A percentile compares a stretch with the other conserved stretches of the same genome.
These are phyloP conservation scores for Kalmusia sp. DNA, from an alignment of 2,329 filamentous ascomycete species.

Conservation along the genomic window DNA sequence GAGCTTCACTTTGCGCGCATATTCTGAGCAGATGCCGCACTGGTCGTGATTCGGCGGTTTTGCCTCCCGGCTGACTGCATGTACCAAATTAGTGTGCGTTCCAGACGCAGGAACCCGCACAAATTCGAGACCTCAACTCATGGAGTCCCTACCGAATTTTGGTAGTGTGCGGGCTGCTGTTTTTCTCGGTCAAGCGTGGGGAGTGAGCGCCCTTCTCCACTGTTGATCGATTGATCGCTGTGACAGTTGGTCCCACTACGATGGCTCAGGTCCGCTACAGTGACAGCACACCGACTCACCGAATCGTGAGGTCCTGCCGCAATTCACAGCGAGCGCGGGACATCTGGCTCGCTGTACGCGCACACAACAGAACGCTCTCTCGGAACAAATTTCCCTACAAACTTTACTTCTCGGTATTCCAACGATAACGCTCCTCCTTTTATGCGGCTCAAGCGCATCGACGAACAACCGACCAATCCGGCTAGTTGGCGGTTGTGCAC, in stretches of 20 bases:
- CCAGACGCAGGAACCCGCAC: constrained; percentile 27
- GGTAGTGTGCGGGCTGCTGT: background rate
- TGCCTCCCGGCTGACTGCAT: background rate
- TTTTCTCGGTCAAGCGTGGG: background rate
- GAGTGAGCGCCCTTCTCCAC: constrained; percentile 2
- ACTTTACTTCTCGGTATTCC: background rate
- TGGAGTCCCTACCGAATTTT: background rate
- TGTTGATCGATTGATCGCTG: background rate
- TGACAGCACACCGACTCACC: background rate
- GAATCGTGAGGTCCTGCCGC: background rate
- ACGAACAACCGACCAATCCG: constrained; percentile 10
- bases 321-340: background rate
- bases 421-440: constrained; percentile 1
- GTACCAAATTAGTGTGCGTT: constrained; percentile 3
- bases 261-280: background rate
- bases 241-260: background rate
- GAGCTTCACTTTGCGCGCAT: background rate
- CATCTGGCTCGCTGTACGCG: background rate
- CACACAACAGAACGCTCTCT: background rate
- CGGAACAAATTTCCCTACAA: background rate
- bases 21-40: too few species aligned
- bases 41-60: background rate
- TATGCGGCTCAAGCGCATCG: constrained; percentile 12
- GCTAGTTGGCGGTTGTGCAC: constrained; percentile 20
- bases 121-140: constrained; percentile 1